These are phyloP conservation scores for Fomitopsis pinicola DNA, from an alignment of 1,284 basidiomycete genomes.

Conservation along the genomic window DNA sequence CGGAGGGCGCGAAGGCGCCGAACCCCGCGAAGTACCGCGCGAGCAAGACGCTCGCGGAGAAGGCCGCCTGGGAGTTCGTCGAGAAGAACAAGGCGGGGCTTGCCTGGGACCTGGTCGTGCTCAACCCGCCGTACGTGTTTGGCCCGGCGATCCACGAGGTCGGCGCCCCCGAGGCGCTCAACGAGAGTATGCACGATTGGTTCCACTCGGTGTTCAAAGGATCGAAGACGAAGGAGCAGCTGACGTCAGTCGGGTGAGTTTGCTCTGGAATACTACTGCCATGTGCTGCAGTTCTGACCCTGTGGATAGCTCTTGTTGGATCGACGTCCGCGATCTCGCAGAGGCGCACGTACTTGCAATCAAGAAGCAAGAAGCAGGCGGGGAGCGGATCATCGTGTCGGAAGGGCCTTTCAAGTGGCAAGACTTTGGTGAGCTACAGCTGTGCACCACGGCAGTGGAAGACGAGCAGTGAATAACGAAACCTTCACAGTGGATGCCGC, in stretches of 20 bases:
- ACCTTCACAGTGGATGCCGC: slow-evolving; percentile 10
- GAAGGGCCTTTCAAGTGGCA: slow-evolving; percentile 32
- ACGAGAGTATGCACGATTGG: slow-evolving; percentile 8
- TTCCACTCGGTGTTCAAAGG: slow-evolving; percentile 10
- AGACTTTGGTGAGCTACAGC: slow-evolving; percentile 21
- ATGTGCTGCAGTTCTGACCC: neutral
- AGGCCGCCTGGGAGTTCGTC: slow-evolving; percentile 45
- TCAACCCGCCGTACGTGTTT: slow-evolving; percentile 54
- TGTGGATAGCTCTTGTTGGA: neutral
- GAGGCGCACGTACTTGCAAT: slow-evolving; percentile 42
- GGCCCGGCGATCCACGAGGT: slow-evolving; percentile 29
- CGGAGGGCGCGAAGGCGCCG: slow-evolving; percentile 45
- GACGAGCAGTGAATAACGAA: neutral
- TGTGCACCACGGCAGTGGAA: neutral
- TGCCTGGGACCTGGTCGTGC: slow-evolving; percentile 43
- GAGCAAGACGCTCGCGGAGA: slow-evolving; percentile 71
- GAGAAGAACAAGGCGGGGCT: slow-evolving; percentile 45
- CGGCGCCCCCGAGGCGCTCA: slow-evolving; percentile 12
- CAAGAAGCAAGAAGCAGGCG: slow-evolving; percentile 35
- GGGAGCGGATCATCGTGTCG: slow-evolving; percentile 28
- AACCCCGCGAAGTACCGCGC: slow-evolving; percentile 46
- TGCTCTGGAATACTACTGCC: neutral
- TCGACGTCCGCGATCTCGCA: slow-evolving; percentile 44
- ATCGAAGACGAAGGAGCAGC: neutral
- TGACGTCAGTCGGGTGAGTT: slow-evolving; percentile 1